A percentile compares a stretch with the other conserved stretches of the same genome.
Conservation (phyloP, 2,329 filamentous ascomycete species). For the Diaporthe vaccinii region DNA sequence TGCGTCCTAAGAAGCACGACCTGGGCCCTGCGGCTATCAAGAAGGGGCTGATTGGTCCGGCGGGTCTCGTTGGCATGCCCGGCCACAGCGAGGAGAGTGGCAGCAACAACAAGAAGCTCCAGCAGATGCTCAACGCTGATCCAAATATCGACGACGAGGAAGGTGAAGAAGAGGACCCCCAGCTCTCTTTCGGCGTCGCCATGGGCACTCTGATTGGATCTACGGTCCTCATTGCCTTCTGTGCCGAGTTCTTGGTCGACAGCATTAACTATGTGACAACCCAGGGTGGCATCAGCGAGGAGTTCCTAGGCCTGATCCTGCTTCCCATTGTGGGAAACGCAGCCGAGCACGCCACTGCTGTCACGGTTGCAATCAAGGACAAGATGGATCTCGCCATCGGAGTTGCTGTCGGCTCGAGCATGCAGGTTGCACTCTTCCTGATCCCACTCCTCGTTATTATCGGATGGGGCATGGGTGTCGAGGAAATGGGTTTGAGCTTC, state of each 20-base stretch:
- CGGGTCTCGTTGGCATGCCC: conserved; percentile 54
- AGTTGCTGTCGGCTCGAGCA: conserved; percentile 83
- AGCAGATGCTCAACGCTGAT: conserved; percentile 58
- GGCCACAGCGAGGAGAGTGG: conserved; percentile 38
- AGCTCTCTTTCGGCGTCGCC: conserved; percentile 80
- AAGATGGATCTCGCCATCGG: conserved; percentile 89
- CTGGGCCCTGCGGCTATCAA: conserved; percentile 53
- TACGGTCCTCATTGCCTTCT: conserved; percentile 85
- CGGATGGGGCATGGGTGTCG: conserved; percentile 80
- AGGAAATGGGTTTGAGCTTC: conserved; percentile 86
- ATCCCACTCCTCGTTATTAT: conserved; percentile 83
- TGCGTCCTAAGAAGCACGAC: conserved; percentile 44
- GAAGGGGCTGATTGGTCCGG: conserved; percentile 57
- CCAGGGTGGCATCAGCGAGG: conserved; percentile 72
- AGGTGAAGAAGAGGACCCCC: conserved; percentile 81
- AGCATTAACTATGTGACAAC: conserved; percentile 78
- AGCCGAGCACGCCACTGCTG: conserved; percentile 84
- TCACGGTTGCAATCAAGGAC: conserved; percentile 84
- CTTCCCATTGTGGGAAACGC: conserved; percentile 88
- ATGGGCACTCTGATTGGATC: conserved; percentile 78
- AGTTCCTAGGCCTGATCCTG: conserved; percentile 85
- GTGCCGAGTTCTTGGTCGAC: conserved; percentile 83
- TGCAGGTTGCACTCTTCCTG: conserved; percentile 85
- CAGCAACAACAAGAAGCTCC: conserved; percentile 59
- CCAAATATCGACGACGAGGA: conserved; percentile 66